phyloP scores from a whole-genome alignment of 2,329 filamentous ascomycete genomes.

The Colletotrichum lupini region DNA sequence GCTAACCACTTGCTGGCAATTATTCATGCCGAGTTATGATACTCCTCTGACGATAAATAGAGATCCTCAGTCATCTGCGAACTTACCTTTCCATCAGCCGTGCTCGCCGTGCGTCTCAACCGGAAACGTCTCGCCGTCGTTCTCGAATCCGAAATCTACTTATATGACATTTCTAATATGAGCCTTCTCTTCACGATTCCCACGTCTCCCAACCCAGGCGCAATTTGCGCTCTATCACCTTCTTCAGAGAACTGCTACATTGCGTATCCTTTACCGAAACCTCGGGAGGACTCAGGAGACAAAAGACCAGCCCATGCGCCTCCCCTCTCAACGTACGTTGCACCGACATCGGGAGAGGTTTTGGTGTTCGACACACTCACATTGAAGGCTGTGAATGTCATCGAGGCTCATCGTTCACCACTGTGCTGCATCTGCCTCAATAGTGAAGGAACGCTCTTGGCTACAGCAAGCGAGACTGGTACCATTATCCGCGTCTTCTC shows the following conservation, averaged over 20 bases:
- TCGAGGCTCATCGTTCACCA: slow-evolving; percentile 93
- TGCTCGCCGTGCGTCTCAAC: slow-evolving; percentile 93
- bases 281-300: slow-evolving; percentile 68
- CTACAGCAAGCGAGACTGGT: slow-evolving; percentile 96
- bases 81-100: slow-evolving; percentile 96
- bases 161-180: slow-evolving; percentile 99
- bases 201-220: slow-evolving; percentile 91
- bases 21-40: background rate
- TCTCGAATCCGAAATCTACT: slow-evolving; percentile 94
- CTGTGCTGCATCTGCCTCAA: slow-evolving; percentile 92
- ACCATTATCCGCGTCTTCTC: slow-evolving; percentile 98
- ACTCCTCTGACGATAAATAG: slow-evolving; percentile 48
- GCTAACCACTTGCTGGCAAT: background rate
- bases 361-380: slow-evolving; percentile 91
- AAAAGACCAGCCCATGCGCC: slow-evolving; percentile 84
- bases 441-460: slow-evolving; percentile 89
- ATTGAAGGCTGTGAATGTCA: slow-evolving; percentile 92
- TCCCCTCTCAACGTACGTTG: slow-evolving; percentile 79
- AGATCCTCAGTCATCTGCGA: slow-evolving; percentile 91
- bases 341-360: slow-evolving; percentile 90
- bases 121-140: slow-evolving; percentile 93
- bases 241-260: slow-evolving; percentile 97
- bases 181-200: slow-evolving; percentile 91
- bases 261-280: slow-evolving; percentile 88
- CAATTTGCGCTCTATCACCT: slow-evolving; percentile 91